These are phyloP conservation scores for Candida fluviatilis DNA, from an alignment of 805 yeast species.

Conservation along the genomic window DNA sequence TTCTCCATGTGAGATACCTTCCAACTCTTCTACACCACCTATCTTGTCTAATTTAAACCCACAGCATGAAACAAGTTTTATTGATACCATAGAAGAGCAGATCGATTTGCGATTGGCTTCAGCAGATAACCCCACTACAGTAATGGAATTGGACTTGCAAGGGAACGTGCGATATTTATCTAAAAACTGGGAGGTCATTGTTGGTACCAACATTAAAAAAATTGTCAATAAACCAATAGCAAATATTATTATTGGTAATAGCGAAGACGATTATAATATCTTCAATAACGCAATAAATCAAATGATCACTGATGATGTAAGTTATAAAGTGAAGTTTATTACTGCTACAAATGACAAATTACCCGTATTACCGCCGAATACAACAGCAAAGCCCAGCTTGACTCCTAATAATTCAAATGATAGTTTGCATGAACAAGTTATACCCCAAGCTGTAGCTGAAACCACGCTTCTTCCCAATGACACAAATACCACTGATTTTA, in stretches of 20 bases:
- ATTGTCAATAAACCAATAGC: conserved; percentile 56
- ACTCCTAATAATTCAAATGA: conserved; percentile 24
- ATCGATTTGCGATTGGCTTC: conserved; percentile 60
- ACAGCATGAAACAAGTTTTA: conserved; percentile 5
- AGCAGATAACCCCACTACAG: conserved; percentile 68
- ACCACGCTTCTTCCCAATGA: not conserved
- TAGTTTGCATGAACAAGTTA: conserved; percentile 7
- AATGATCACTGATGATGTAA: conserved; percentile 69
- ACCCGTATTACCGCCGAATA: conserved; percentile 2
- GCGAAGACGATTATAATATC: conserved; percentile 58
- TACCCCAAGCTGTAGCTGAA: not conserved
- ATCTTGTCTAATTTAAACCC: not conserved
- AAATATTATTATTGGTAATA: conserved; percentile 58
- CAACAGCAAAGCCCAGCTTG: conserved; percentile 10
- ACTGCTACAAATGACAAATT: conserved; percentile 40
- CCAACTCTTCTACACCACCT: not conserved
- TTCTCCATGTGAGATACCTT: not conserved
- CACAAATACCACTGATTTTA: no score
- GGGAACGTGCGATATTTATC: conserved; percentile 75
- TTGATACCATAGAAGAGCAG: conserved; percentile 34
- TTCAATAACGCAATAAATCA: conserved; percentile 66
- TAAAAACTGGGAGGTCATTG: conserved; percentile 72
- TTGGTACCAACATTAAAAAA: conserved; percentile 60
- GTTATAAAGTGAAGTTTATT: conserved; percentile 72
- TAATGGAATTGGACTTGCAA: conserved; percentile 77